These are phyloP conservation scores for Leccinum boreale DNA, from an alignment of 768 basidiomycete species.

Conservation along the genomic window DNA sequence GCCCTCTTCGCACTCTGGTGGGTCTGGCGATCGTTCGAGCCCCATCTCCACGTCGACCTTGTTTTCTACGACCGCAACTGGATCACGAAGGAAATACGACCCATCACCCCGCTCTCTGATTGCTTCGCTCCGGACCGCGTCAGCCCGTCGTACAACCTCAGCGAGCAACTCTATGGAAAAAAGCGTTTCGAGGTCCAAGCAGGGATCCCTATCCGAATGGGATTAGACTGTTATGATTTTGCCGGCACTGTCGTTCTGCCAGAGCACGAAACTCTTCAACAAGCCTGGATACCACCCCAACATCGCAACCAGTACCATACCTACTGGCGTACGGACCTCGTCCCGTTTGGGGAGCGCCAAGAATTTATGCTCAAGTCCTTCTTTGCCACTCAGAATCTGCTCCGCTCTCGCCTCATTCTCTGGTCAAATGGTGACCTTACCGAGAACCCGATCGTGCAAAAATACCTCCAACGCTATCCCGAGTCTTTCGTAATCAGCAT, in stretches of 20 bases:
- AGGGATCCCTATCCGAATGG: conserved; percentile 72
- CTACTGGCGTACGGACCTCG: conserved; percentile 91
- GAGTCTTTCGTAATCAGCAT: conserved; percentile 64
- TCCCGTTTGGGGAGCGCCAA: conserved; percentile 73
- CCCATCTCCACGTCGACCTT: conserved; percentile 72
- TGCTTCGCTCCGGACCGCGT: conserved; percentile 68
- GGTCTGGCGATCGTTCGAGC: conserved; percentile 60
- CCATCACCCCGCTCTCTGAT: conserved; percentile 59
- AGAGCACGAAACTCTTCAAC: conserved; percentile 4
- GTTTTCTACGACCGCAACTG: conserved; percentile 74
- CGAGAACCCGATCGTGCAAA: conserved; percentile 51
- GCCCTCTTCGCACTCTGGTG: conserved; percentile 27
- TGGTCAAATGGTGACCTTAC: conserved; percentile 89
- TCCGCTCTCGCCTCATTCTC: conserved; percentile 66
- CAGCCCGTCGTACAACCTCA: conserved; percentile 66
- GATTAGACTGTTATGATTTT: conserved; percentile 90
- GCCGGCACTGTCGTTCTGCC: conserved; percentile 66
- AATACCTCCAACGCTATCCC: conserved; percentile 62
- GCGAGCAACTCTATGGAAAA: conserved; percentile 57
- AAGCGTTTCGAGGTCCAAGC: conserved; percentile 74
- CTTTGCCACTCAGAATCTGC: conserved; percentile 83
- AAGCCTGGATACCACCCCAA: conserved; percentile 32
- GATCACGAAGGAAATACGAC: conserved; percentile 69
- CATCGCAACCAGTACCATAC: conserved; percentile 76
- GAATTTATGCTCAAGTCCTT: conserved; percentile 90